Base-by-base conservation (phyloP, 129 eudicot species). In the Tanacetum coccineum region DNA sequence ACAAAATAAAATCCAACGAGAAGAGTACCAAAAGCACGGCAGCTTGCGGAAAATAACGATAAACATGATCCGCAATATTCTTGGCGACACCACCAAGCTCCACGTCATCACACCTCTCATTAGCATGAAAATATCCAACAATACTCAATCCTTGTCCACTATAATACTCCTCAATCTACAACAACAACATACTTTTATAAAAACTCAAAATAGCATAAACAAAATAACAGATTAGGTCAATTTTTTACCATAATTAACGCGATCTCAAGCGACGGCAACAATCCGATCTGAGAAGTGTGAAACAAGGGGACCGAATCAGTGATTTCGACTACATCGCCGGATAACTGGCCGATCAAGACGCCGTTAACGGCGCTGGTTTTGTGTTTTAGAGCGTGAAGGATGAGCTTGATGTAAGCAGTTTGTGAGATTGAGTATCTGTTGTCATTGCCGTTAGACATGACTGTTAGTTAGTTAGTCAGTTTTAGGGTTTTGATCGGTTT, bases 41-140 rank as follows among this genome's bases (percentile, higher is more conserved):
- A 14, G 95, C 86, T 70, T 86, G 92, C 13, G 96, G 95, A 17
- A 89, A 78, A 78, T 89, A 86, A 59, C 85, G 87, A 47, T 72
- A 77, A 13, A 93, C 78, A 61, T 93, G 99, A 84, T 93, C 99
- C 10, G 87, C 96, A 44, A 89, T 84, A 70, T 93, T 89, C 81
- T 82, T 93, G 2, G 99, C 96, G 51, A 82, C 90, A 42, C 54
- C 60, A 44, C 86, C 79, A 4, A 93, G 92, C 81, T 93, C 99
- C 13, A 56, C 46, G 68, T 89, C 99, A 81, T 89, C 88, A 73
- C 82, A 88, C 48, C 95, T 86, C 82, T 93, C 96, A n/a, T 93
- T 93, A 17, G 95, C 99, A 74, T 93, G 99, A 67, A 89, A 93
- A 59, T 93, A 93, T 0, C 99, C 99, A n/a, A 93, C 99, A 59